Conservation (phyloP, 2,329 filamentous ascomycete species). For the Dothistroma septosporum region DNA sequence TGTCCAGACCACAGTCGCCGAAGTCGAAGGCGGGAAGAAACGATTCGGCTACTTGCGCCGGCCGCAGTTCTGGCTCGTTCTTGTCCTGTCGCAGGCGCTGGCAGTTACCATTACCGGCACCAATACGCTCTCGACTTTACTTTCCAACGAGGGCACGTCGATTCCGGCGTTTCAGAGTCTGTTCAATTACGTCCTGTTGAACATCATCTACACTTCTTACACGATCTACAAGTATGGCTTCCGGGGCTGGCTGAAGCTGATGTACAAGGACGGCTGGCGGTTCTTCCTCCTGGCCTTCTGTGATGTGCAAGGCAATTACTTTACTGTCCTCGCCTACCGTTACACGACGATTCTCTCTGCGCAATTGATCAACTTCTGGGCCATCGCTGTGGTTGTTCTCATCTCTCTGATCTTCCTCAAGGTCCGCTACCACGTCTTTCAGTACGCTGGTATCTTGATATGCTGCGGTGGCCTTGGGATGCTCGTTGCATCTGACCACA, state of each 20-base stretch:
- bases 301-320: constrained; percentile 97
- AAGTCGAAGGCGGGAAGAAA: constrained; percentile 43
- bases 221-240: constrained; percentile 77
- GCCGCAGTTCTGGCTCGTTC: constrained; percentile 79
- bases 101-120: constrained; percentile 87
- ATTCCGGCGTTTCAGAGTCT: constrained; percentile 95
- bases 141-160: constrained; percentile 63
- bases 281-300: constrained; percentile 89
- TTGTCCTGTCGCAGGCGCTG: constrained; percentile 71
- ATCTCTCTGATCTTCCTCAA: constrained; percentile 77
- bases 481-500: constrained; percentile 80
- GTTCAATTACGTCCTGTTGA: constrained; percentile 87
- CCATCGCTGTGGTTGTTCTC: constrained; percentile 85
- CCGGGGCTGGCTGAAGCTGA: constrained; percentile 61
- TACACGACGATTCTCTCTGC: constrained; percentile 89
- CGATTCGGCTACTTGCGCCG: constrained; percentile 72
- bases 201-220: constrained; percentile 73
- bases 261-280: constrained; percentile 77
- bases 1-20: constrained; percentile 38
- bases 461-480: constrained; percentile 89
- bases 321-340: constrained; percentile 88
- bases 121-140: constrained; percentile 81
- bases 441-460: constrained; percentile 81
- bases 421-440: constrained; percentile 84
- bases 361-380: constrained; percentile 98